Percentiles rank a stretch among this genome's conserved stretches.
phyloP scores from a whole-genome alignment of 1,284 basidiomycete genomes.

The Peniophora sp. region DNA sequence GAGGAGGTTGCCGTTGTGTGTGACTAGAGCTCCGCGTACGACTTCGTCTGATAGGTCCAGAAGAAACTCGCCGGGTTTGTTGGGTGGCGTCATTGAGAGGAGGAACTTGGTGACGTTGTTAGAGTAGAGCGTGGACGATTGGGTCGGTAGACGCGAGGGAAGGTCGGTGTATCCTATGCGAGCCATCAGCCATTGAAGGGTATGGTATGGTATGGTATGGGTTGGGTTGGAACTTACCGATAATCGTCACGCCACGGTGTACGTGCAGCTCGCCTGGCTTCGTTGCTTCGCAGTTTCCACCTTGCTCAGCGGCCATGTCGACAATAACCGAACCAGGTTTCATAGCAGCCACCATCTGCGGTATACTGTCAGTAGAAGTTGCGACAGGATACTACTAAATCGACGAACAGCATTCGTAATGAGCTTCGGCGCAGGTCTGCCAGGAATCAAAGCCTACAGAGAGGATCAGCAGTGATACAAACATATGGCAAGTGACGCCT shows the following conservation, averaged over 20 bases:
- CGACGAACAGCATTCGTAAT: slow-evolving; percentile 56
- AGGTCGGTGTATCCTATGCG: slow-evolving; percentile 68
- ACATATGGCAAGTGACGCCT: slow-evolving; percentile 14
- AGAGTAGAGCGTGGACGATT: slow-evolving; percentile 81
- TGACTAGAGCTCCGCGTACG: slow-evolving; percentile 69
- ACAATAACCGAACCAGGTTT: slow-evolving; percentile 84
- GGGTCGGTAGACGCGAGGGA: slow-evolving; percentile 76
- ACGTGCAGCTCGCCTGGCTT: slow-evolving; percentile 63
- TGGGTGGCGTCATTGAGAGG: slow-evolving; percentile 60
- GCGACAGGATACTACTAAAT: neutral
- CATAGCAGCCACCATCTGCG: slow-evolving; percentile 78
- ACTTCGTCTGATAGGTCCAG: slow-evolving; percentile 78
- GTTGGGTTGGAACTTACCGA: slow-evolving; percentile 39
- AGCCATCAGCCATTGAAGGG: neutral
- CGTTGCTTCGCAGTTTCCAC: slow-evolving; percentile 79
- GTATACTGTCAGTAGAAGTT: slow-evolving; percentile 1
- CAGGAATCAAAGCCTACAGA: slow-evolving; percentile 67
- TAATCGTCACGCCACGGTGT: slow-evolving; percentile 69
- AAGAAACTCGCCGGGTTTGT: slow-evolving; percentile 40
- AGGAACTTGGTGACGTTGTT: slow-evolving; percentile 88
- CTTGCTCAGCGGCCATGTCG: slow-evolving; percentile 77
- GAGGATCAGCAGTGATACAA: neutral
- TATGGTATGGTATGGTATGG: neutral
- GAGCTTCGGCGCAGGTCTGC: slow-evolving; percentile 75
- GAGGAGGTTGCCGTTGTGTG: slow-evolving; percentile 60